Evolutionary conservation across 495 filamentous ascomycete genomes (phyloP), one percentile per base, ranked within the genome.

Genomic region (Margaritispora aquatica): DNA sequence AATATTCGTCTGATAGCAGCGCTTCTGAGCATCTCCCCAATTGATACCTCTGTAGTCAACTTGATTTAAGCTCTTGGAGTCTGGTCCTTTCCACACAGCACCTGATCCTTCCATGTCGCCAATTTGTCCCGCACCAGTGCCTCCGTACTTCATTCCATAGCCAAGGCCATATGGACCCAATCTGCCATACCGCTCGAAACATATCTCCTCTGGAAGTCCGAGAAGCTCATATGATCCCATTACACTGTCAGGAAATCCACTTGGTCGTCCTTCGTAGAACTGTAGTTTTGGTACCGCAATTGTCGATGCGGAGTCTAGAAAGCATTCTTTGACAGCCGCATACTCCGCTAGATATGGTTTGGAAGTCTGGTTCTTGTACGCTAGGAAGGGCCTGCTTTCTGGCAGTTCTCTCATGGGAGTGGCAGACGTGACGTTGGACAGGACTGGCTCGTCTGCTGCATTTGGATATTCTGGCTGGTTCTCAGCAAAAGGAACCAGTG

Each of bases 101-200:
- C 90, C 86, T 21, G 80, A 77, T 0, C 89, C 89, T 62, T 90
- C 89, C 23, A 78, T 81, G 50, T 96, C 88, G 29, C 89, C 90
- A 61, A 90, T 80, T 66, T 93, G 72, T 10, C 90, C 92, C 26
- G 88, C 66, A 0, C 92, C 93, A 19, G 85, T 82, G 9, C 94
- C 94, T 9, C 94, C 94, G 66, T 80, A 83, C 60, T 80, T 80
- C 19, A 77, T 70, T 21, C 82, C 85, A 65, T 97, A 97, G 17
- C 94, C 94, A 54, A 88, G 83, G 0, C 94, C 94, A 64, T 98
- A 98, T 0, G 92, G 86, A 0, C 91, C 95, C 24, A 93, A 79
- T 57, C 89, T 80, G 10, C 95, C 94, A 71, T 88, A 95, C 1
- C 94, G 82, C 54, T 98, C 94, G 72, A 96, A 97, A 75, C 94